Percentiles rank a stretch among this genome's conserved stretches.
Evolutionary conservation across 1,139 yeast genomes (phyloP).

Genomic region (Protomyces pachydermus): DNA sequence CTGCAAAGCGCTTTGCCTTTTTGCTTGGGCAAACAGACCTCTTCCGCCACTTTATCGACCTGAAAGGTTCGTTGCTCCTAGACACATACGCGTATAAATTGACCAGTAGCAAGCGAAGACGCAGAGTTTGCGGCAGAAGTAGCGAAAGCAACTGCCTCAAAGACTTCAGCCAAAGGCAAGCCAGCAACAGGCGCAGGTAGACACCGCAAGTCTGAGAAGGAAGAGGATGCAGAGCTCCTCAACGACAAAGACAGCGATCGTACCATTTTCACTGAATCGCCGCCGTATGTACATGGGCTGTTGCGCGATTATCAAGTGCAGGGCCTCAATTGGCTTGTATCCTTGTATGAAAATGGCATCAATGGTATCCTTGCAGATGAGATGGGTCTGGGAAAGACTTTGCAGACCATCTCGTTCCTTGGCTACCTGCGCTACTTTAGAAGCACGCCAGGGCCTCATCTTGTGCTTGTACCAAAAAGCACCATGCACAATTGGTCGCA

Average conservation of each 20-base stretch:
- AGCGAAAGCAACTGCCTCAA: conserved; percentile 49
- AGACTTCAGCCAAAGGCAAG: conserved; percentile 30
- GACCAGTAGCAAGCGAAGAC: conserved; percentile 44
- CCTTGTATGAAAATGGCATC: conserved; percentile 93
- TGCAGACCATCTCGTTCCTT: conserved; percentile 86
- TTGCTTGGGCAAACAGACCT: conserved; percentile 67
- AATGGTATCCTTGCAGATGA: conserved; percentile 97
- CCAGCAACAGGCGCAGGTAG: conserved; percentile 37
- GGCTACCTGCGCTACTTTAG: conserved; percentile 78
- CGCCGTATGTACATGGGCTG: conserved; percentile 68
- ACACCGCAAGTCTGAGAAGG: conserved; percentile 48
- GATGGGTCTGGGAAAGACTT: conserved; percentile 98
- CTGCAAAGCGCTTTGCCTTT: conserved; percentile 74
- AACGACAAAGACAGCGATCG: conserved; percentile 53
- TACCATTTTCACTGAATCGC: conserved; percentile 72
- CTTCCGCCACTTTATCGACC: conserved; percentile 82
- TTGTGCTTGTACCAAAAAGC: conserved; percentile 89
- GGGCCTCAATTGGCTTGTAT: conserved; percentile 96
- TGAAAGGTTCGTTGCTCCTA: conserved; percentile 54
- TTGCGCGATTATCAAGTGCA: conserved; percentile 92
- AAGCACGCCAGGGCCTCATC: conserved; percentile 81
- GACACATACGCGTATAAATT: not conserved
- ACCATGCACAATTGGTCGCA: conserved; percentile 94
- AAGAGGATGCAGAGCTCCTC: conserved; percentile 84
- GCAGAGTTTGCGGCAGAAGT: conserved; percentile 56